These are phyloP conservation scores for Parastagonospora avenae DNA, from an alignment of 2,329 filamentous ascomycete species.

Conservation along the genomic window DNA sequence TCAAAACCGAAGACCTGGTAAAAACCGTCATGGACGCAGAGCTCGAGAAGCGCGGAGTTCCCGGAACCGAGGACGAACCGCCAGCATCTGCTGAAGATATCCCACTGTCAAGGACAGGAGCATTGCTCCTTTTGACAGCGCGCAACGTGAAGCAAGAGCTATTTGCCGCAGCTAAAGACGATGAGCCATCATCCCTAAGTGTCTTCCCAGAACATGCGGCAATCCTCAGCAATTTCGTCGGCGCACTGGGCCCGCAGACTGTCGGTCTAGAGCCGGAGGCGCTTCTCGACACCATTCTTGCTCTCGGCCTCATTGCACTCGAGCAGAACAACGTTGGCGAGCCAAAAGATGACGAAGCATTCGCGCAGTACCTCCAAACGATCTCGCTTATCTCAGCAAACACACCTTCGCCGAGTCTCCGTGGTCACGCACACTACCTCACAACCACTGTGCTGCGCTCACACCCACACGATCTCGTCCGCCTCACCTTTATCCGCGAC, in stretches of 20 bases:
- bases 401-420: constrained; percentile 52
- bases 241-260: constrained; percentile 42
- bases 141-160: constrained; percentile 56
- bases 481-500: constrained; percentile 60
- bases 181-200: constrained; percentile 45
- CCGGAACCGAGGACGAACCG: constrained; percentile 60
- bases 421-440: constrained; percentile 56
- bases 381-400: constrained; percentile 56
- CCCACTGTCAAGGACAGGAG: constrained; percentile 61
- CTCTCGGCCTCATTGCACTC: constrained; percentile 57
- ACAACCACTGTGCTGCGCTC: constrained; percentile 57
- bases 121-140: constrained; percentile 60
- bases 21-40: constrained; percentile 49
- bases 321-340: constrained; percentile 53
- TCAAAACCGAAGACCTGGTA: constrained; percentile 56
- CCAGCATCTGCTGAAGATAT: constrained; percentile 60
- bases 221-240: constrained; percentile 59
- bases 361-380: constrained; percentile 58
- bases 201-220: constrained; percentile 61
- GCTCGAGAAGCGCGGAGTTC: constrained; percentile 48
- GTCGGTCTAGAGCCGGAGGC: constrained; percentile 53
- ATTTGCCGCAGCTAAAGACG: constrained; percentile 49
- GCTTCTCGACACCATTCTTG: constrained; percentile 60
- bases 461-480: constrained; percentile 57
- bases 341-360: constrained; percentile 57